Evolutionary conservation across 148 eudicot species (phyloP).

Genomic region (Rhododendron ferrugineum): DNA sequence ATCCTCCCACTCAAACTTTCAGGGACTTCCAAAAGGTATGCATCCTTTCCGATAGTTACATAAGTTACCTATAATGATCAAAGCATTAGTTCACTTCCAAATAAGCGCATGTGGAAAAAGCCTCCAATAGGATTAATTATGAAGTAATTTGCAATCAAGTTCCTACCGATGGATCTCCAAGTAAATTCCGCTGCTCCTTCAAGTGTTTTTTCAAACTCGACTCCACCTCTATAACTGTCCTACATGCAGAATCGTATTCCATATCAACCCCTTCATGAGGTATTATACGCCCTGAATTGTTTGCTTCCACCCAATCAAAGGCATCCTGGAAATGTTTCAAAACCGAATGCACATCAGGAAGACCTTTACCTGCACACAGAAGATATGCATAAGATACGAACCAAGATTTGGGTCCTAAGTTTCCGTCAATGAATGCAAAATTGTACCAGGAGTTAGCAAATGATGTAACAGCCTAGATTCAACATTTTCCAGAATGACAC

Average conservation of each 20-base stretch:
- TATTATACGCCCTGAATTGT: constrained; percentile 79
- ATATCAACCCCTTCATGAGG: constrained; percentile 79
- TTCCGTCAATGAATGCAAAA: constrained; percentile 1
- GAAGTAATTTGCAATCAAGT: constrained; percentile 1
- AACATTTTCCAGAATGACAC: constrained; percentile 51
- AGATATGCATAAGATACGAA: constrained; percentile 15
- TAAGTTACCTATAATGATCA: constrained; percentile 53
- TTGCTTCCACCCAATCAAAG: constrained; percentile 95
- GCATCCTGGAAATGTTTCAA: constrained; percentile 72
- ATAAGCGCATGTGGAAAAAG: constrained; percentile 14
- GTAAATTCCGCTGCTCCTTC: constrained; percentile 62
- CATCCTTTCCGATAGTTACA: constrained; percentile 84
- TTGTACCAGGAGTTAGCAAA: constrained; percentile 73
- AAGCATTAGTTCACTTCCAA: neutral
- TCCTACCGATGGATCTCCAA: constrained; percentile 72
- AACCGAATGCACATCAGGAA: constrained; percentile 57
- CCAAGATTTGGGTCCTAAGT: constrained; percentile 6
- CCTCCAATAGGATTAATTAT: neutral
- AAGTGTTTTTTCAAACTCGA: constrained; percentile 55
- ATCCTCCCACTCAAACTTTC: constrained; percentile 51
- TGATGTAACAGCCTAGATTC: constrained; percentile 58
- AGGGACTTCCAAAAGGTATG: constrained; percentile 86
- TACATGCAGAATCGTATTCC: constrained; percentile 74
- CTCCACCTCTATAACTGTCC: constrained; percentile 53
- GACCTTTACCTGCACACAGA: constrained; percentile 61